Percentiles rank a stretch among this genome's conserved stretches.
Conservation (phyloP, 2,329 filamentous ascomycete species). For the Tolypocladium inflatum region DNA sequence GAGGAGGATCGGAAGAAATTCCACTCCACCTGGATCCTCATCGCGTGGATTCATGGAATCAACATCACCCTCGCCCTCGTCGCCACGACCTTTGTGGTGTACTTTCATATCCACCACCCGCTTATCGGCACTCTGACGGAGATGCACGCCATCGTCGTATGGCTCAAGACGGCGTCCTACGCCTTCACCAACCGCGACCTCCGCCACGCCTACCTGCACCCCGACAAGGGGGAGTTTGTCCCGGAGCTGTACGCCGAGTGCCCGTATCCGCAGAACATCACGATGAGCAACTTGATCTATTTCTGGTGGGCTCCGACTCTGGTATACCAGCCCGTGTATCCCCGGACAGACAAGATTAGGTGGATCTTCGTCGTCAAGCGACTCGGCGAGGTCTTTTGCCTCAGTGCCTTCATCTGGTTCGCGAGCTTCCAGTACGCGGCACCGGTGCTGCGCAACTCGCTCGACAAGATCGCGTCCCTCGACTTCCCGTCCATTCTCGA, state of each 20-base stretch:
- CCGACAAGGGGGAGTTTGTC: conserved; percentile 56
- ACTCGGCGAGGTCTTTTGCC: conserved; percentile 62
- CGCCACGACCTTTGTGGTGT: conserved; percentile 77
- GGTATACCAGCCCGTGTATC: conserved; percentile 95
- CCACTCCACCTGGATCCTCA: conserved; percentile 66
- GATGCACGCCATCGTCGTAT: conserved; percentile 87
- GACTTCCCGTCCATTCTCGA: conserved; percentile 78
- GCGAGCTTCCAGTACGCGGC: conserved; percentile 89
- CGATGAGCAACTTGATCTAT: conserved; percentile 76
- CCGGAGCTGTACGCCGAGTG: conserved; percentile 76
- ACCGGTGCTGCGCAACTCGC: conserved; percentile 79
- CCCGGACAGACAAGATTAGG: conserved; percentile 68
- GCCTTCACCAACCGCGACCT: conserved; percentile 95
- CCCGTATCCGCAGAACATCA: conserved; percentile 87
- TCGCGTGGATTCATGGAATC: conserved; percentile 70
- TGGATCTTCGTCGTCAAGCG: conserved; percentile 86
- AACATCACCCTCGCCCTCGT: conserved; percentile 77
- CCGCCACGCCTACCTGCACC: conserved; percentile 80
- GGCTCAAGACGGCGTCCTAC: conserved; percentile 93
- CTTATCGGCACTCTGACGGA: conserved; percentile 87
- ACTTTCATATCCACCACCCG: conserved; percentile 85
- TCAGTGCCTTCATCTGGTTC: conserved; percentile 91
- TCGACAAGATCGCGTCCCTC: conserved; percentile 75
- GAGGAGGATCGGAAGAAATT: conserved; percentile 58
- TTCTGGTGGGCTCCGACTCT: conserved; percentile 98